A percentile compares a stretch with the other conserved stretches of the same genome.
Conservation (phyloP, 2,329 filamentous ascomycete species). For the Allantophomopsis lycopodina region DNA sequence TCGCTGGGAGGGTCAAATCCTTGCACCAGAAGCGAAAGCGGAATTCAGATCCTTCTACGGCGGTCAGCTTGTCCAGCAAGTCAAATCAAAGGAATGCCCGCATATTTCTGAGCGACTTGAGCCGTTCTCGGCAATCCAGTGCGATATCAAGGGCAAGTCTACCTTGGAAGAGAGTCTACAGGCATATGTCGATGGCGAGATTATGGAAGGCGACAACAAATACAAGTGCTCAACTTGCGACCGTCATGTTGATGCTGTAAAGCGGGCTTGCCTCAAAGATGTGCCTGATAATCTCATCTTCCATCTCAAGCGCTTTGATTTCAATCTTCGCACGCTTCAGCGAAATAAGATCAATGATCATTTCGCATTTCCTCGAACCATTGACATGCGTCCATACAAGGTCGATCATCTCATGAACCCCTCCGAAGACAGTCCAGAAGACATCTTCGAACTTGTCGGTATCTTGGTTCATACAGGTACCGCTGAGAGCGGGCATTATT, state of each 20-base stretch:
- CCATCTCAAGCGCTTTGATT: conserved; percentile 81
- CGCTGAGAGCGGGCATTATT: conserved; percentile 92
- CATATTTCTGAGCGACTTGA: conserved; percentile 88
- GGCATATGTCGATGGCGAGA: conserved; percentile 91
- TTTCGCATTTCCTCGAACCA: conserved; percentile 71
- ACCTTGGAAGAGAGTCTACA: conserved; percentile 76
- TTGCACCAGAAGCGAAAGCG: conserved; percentile 52
- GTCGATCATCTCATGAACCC: conserved; percentile 67
- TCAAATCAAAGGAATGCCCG: conserved; percentile 86
- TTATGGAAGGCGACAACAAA: conserved; percentile 97
- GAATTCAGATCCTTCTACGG: conserved; percentile 75
- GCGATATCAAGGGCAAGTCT: conserved; percentile 87
- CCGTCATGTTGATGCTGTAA: conserved; percentile 82
- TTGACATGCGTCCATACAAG: conserved; percentile 84
- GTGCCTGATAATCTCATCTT: conserved; percentile 92
- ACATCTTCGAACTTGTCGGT: conserved; percentile 88
- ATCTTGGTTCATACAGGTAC: conserved; percentile 88
- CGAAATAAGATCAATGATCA: conserved; percentile 91
- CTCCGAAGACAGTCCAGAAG: conserved; percentile 39
- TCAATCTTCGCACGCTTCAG: conserved; percentile 62
- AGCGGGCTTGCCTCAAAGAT: conserved; percentile 81
- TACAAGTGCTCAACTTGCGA: conserved; percentile 93
- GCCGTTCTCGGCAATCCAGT: conserved; percentile 87
- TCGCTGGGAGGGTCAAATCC: conserved; percentile 74
- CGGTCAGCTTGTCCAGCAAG: conserved; percentile 83